Conservation (phyloP, 2,329 filamentous ascomycete genomes). For the Arachnopeziza araneosa region DNA sequence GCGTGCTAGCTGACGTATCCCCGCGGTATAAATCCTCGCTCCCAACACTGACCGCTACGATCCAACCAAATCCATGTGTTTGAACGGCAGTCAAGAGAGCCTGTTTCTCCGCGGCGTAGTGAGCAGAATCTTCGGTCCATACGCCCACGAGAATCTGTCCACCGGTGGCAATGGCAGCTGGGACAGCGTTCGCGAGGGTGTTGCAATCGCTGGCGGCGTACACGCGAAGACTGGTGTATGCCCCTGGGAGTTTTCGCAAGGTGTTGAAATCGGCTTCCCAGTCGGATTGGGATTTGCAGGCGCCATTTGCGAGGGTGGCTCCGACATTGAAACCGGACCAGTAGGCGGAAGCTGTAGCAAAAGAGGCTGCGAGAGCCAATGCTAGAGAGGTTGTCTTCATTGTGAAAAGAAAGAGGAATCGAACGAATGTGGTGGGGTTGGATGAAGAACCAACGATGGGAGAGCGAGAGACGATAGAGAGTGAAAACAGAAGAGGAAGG, state of each 20-base stretch:
- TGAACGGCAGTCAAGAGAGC: slow-evolving; percentile 53
- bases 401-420: slow-evolving; percentile 2
- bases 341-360: slow-evolving; percentile 32
- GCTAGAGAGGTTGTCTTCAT: slow-evolving; percentile 19
- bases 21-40: slow-evolving; percentile 62
- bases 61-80: slow-evolving; percentile 51
- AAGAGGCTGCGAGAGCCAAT: slow-evolving; percentile 29
- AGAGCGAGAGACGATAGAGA: not conserved
- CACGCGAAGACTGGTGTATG: slow-evolving; percentile 54
- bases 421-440: slow-evolving; percentile 7
- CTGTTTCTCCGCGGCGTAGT: slow-evolving; percentile 54
- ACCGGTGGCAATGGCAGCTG: slow-evolving; percentile 55
- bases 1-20: slow-evolving; percentile 35
- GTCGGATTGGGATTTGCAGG: slow-evolving; percentile 61
- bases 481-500: not conserved
- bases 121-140: slow-evolving; percentile 52
- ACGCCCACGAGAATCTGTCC: slow-evolving; percentile 59
- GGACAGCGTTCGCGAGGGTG: slow-evolving; percentile 42
- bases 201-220: slow-evolving; percentile 54
- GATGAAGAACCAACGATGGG: slow-evolving; percentile 1
- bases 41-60: slow-evolving; percentile 61
- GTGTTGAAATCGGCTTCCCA: slow-evolving; percentile 60
- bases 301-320: slow-evolving; percentile 40
- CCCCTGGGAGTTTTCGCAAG: slow-evolving; percentile 42
- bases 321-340: slow-evolving; percentile 39